A percentile compares a stretch with the other conserved stretches of the same genome.
phyloP scores from a whole-genome alignment of 306 rosid genomes.

The Gastrolobium villosum region DNA sequence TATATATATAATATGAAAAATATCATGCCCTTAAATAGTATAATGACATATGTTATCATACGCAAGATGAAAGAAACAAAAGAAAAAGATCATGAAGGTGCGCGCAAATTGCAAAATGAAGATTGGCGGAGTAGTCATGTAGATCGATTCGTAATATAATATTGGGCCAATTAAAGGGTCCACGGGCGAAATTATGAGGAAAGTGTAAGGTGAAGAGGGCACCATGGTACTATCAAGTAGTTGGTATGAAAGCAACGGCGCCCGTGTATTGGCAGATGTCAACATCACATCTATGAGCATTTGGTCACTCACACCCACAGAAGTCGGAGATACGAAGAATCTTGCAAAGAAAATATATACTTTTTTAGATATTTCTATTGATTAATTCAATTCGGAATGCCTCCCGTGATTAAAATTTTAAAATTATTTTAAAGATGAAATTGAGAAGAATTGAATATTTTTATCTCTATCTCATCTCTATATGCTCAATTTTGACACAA shows the following conservation, averaged over 20 bases:
- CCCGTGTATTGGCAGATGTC: slow-evolving; percentile 9
- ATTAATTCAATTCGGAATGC: too few relatives aligned
- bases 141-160: too few relatives aligned
- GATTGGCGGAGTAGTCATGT: too few relatives aligned
- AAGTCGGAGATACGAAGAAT: slow-evolving; percentile 48
- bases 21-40: neutral
- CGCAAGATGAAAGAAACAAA: neutral
- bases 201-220: neutral
- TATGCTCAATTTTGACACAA: too few relatives aligned
- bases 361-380: too few relatives aligned
- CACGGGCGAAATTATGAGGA: neutral
- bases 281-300: neutral
- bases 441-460: too few relatives aligned
- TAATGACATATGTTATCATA: neutral
- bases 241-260: slow-evolving; percentile 3
- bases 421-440: too few relatives aligned
- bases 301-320: slow-evolving; percentile 10
- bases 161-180: too few relatives aligned
- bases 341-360: too few relatives aligned
- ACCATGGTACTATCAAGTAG: neutral
- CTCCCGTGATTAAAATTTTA: too few relatives aligned
- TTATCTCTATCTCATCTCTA: too few relatives aligned
- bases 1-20: too few relatives aligned
- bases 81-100: neutral
- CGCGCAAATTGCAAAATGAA: neutral